Conservation (phyloP, 1,284 basidiomycete genomes). For the Ceratobasidium sp. region DNA sequence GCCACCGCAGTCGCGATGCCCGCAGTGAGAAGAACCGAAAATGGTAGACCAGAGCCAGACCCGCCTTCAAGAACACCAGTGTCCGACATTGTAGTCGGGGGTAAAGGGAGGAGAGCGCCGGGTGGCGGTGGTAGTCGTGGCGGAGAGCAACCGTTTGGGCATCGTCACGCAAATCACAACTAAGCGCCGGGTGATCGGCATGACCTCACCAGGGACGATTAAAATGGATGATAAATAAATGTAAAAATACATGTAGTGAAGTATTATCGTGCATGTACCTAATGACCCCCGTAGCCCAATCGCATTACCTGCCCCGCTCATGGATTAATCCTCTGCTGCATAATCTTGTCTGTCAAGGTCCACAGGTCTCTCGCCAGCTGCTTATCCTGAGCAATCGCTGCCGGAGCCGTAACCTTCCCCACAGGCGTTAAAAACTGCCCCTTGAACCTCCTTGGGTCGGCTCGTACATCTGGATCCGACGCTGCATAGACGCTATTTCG, state of each 20-base stretch:
- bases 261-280: not conserved
- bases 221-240: constrained; percentile 16
- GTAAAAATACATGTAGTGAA: not conserved
- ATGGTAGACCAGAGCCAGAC: constrained; percentile 35
- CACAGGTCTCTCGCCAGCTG: constrained; percentile 61
- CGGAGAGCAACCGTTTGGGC: constrained; percentile 20
- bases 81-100: constrained; percentile 10
- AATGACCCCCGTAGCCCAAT: not conserved
- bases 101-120: not conserved
- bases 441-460: constrained; percentile 58
- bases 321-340: constrained; percentile 45
- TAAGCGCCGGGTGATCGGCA: constrained; percentile 41
- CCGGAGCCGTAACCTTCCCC: constrained; percentile 54
- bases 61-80: constrained; percentile 21
- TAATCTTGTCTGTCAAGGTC: constrained; percentile 57
- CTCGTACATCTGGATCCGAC: constrained; percentile 57
- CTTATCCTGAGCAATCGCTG: constrained; percentile 53
- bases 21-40: constrained; percentile 23
- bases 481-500: constrained; percentile 62
- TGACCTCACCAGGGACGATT: constrained; percentile 32
- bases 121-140: not conserved
- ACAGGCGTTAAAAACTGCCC: constrained; percentile 61
- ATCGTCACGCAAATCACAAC: constrained; percentile 27
- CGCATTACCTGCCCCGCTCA: constrained; percentile 10
- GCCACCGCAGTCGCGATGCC: constrained; percentile 42